Percentiles rank a stretch among this genome's conserved stretches.
Conservation (phyloP, 2,329 filamentous ascomycete species). For the Penicillium sp. region DNA sequence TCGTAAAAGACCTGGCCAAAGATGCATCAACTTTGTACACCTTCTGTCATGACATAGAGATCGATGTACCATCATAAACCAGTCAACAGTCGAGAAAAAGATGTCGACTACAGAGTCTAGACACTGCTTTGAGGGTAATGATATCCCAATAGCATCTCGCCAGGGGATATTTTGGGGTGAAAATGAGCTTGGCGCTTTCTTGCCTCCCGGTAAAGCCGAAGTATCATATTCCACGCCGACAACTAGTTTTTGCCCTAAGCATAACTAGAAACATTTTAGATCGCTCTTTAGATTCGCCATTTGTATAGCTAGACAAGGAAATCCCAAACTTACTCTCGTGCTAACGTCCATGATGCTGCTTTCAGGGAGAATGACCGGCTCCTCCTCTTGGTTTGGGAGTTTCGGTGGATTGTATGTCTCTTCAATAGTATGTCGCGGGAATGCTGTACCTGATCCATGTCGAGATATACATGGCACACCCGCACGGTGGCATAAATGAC, state of each 20-base stretch:
- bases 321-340: neutral
- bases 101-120: neutral
- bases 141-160: neutral
- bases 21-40: neutral
- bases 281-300: neutral
- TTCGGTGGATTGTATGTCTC: neutral
- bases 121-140: neutral
- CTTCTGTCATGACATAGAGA: neutral
- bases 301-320: neutral
- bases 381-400: neutral
- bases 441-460: neutral
- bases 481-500: neutral
- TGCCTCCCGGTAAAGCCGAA: neutral
- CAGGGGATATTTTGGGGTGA: neutral
- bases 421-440: neutral
- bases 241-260: neutral
- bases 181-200: neutral
- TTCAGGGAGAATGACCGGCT: neutral
- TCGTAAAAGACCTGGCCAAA: constrained; percentile 21
- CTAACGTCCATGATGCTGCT: neutral
- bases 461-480: neutral
- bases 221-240: neutral
- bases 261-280: neutral
- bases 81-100: neutral
- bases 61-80: constrained; percentile 1